phyloP scores from a whole-genome alignment of 1,284 basidiomycete genomes.

The Trichosporon sp. region DNA sequence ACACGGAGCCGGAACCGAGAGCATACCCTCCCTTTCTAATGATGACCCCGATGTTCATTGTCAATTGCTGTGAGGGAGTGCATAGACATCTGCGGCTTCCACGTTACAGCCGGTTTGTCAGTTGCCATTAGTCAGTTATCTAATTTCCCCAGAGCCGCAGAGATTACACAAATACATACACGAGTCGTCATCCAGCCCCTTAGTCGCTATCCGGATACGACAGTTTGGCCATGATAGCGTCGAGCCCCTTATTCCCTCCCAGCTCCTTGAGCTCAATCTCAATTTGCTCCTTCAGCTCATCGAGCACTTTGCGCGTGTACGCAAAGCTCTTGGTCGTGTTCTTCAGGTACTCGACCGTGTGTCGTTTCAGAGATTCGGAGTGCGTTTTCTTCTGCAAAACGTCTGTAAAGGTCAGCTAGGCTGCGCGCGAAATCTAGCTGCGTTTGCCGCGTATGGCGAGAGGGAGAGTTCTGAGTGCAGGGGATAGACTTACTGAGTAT shows the following conservation, averaged over 20 bases:
- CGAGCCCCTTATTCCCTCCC: slow-evolving; percentile 51
- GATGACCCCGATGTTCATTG: background rate
- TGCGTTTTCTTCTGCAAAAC: slow-evolving; percentile 83
- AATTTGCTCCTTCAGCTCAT: slow-evolving; percentile 54
- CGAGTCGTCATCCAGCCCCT: background rate
- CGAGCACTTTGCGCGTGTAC: slow-evolving; percentile 64
- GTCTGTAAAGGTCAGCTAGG: slow-evolving; percentile 61
- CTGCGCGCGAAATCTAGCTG: too few relatives aligned
- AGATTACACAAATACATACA: slow-evolving; percentile 7
- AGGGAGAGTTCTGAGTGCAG: too few relatives aligned
- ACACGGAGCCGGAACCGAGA: background rate
- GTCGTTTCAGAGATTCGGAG: slow-evolving; percentile 74
- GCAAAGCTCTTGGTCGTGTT: slow-evolving; percentile 72
- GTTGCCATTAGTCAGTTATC: too few relatives aligned
- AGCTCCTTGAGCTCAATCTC: slow-evolving; percentile 49
- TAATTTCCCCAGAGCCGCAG: too few relatives aligned
- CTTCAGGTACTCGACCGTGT: slow-evolving; percentile 75
- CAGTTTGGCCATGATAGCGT: slow-evolving; percentile 46
- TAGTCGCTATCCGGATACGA: slow-evolving; percentile 8
- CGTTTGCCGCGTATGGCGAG: too few relatives aligned
- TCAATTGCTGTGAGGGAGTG: background rate
- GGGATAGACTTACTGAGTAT: slow-evolving; percentile 69
- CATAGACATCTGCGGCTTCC: background rate
- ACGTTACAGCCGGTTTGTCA: too few relatives aligned
- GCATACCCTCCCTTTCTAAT: background rate